Evolutionary conservation across 257 asterid species (phyloP).

Genomic region (Gentiana dahurica): DNA sequence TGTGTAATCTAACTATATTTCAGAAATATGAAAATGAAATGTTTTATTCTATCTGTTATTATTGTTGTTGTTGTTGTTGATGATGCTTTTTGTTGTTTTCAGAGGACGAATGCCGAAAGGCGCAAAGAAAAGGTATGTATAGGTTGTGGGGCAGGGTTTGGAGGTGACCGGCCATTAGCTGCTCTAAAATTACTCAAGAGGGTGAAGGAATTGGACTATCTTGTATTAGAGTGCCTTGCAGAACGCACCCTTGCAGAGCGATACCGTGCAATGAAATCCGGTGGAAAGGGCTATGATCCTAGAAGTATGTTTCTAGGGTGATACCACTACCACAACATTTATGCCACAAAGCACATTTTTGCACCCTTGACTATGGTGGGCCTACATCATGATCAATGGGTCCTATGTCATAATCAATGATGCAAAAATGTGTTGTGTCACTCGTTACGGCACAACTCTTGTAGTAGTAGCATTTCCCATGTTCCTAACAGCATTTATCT

Average conservation of each 20-base stretch:
- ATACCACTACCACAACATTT: no score
- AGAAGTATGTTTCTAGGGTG: conserved; percentile 45
- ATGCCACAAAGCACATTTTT: no score
- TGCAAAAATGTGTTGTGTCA: no score
- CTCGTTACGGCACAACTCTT: no score
- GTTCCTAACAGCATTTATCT: neutral
- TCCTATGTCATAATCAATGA: no score
- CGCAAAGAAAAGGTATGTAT: conserved; percentile 63
- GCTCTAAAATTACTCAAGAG: conserved; percentile 79
- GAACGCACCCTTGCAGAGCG: conserved; percentile 99
- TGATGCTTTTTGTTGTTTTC: conserved; percentile 8
- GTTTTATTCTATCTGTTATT: no score
- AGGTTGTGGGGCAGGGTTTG: conserved; percentile 98
- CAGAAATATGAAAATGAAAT: neutral
- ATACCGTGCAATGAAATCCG: conserved; percentile 38
- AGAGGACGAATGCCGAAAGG: conserved; percentile 64
- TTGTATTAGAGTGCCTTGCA: conserved; percentile 93
- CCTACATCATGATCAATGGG: no score
- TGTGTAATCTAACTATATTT: conserved; percentile 7
- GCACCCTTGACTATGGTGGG: no score
- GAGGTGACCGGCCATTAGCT: conserved; percentile 89
- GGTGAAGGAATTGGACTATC: conserved; percentile 66
- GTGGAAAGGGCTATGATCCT: conserved; percentile 90
- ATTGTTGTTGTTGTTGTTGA: neutral
- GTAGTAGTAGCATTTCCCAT: no score